Evolutionary conservation across 192 early-diverging fungal species (phyloP).

Genomic region (Backusella westeae): DNA sequence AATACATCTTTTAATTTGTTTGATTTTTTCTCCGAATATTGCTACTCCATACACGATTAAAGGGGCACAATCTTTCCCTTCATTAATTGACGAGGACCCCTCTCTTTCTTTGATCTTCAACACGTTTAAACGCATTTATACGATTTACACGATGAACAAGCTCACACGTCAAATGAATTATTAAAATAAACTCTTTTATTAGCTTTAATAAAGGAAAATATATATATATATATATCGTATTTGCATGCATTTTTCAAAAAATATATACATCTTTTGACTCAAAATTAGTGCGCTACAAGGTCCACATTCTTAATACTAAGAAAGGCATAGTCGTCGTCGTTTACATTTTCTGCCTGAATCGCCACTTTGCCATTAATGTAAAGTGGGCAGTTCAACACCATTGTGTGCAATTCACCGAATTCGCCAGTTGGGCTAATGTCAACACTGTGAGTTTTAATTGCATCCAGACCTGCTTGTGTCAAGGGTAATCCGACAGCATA

Average conservation of each 20-base stretch:
- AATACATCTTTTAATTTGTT: too few species aligned
- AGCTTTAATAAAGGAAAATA: neutral
- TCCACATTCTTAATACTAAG: neutral
- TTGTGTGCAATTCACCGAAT: slow-evolving; percentile 70
- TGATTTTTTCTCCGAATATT: too few species aligned
- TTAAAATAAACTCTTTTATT: neutral
- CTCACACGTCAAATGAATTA: too few species aligned
- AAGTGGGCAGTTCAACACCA: slow-evolving; percentile 60
- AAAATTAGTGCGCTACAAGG: neutral
- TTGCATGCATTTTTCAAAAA: neutral
- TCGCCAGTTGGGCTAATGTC: slow-evolving; percentile 62
- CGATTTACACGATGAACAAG: too few species aligned
- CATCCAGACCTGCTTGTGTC: slow-evolving; percentile 38
- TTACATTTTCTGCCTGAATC: neutral
- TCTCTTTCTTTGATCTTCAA: too few species aligned
- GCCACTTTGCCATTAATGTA: slow-evolving; percentile 11
- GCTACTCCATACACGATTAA: too few species aligned
- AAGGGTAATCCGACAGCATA: slow-evolving; percentile 47
- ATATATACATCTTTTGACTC: neutral
- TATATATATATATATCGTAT: neutral
- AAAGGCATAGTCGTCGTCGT: neutral
- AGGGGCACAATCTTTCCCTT: too few species aligned
- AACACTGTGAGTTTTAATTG: slow-evolving; percentile 20
- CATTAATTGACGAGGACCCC: too few species aligned
- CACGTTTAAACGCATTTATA: too few species aligned